These are phyloP conservation scores for Shiraia bambusicola DNA, from an alignment of 2,329 filamentous ascomycete species.

Conservation along the genomic window DNA sequence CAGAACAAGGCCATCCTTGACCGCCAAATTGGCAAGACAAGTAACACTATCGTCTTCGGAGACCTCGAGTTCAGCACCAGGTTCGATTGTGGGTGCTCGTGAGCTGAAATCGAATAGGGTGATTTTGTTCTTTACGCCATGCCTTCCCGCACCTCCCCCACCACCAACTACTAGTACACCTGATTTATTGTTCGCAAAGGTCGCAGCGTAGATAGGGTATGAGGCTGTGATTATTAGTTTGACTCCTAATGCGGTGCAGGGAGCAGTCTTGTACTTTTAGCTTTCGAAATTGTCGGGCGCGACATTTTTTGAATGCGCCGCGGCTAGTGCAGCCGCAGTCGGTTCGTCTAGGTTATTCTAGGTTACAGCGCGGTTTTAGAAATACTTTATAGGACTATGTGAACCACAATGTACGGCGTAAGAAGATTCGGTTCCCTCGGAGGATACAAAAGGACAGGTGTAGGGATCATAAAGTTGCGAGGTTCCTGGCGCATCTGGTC, in stretches of 20 bases:
- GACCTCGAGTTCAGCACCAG: conserved; percentile 72
- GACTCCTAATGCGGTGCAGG: not conserved
- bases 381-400: not conserved
- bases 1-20: conserved; percentile 57
- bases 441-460: not conserved
- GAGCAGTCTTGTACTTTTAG: conserved; percentile 19
- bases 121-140: conserved; percentile 76
- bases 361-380: not conserved
- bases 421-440: not conserved
- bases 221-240: conserved; percentile 18
- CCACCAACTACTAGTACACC: conserved; percentile 77
- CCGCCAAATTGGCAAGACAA: conserved; percentile 70
- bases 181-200: conserved; percentile 77
- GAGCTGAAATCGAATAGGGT: conserved; percentile 69
- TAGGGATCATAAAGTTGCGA: not conserved
- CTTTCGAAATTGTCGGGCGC: conserved; percentile 35
- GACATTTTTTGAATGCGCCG: conserved; percentile 27
- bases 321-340: conserved; percentile 1
- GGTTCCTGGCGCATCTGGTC: not conserved
- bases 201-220: conserved; percentile 84
- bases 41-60: conserved; percentile 89
- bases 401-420: not conserved
- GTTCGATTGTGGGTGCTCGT: conserved; percentile 60
- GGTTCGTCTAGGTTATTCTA: conserved; percentile 1
- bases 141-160: conserved; percentile 73